Base-by-base conservation (phyloP, 164 flowering plant genomes). In the Piper betle region DNA sequence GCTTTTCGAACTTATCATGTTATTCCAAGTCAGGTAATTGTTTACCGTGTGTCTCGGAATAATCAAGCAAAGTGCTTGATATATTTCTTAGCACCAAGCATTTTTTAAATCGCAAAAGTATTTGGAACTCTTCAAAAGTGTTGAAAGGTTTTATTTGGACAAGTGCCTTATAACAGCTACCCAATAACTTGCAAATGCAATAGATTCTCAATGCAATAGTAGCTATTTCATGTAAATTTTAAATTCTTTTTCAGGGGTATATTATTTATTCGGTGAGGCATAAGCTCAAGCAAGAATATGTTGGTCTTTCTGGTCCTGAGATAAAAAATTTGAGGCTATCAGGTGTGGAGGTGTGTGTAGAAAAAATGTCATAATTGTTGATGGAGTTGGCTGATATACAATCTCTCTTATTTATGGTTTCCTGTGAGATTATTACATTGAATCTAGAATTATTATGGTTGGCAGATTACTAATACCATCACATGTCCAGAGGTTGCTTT, bases 401-500 rank as follows among this genome's bases (percentile, higher is more conserved):
- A 1, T 43, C 10, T 12, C 7, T 7, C n/a, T 59, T 59, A 5
- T n/a, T 57, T 11, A 37, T 57, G 6, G 16, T 6, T 37, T 57
- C 15, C 13, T 58, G 42, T 53, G 5, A 7, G 25, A 37, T 16
- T 25, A 16, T 57, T 12, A 33, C 12, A 53, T 15, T 43, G 50
- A 43, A 38, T 16, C 15, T 59, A 8, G 37, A 6, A 61, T 6
- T 53, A 19, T 39, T 4, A 53, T 55, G 46, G 17, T 76, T 78
- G 67, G 61, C 86, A 93, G 97, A 83, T 93, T 59, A 86, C 90
- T 4, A 0, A 86, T 69, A 83, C 92, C 8, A 52, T 78, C 18
- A 80, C 91, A 54, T 62, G 75, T 43, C 96, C 99, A 62, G 97
- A 90, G 72, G 62, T 93, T 71, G 97, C 99, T 68, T 93, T 93